A percentile compares a stretch with the other conserved stretches of the same genome.
Evolutionary conservation across 768 basidiomycete species (phyloP).

Genomic region (Russula virescens): DNA sequence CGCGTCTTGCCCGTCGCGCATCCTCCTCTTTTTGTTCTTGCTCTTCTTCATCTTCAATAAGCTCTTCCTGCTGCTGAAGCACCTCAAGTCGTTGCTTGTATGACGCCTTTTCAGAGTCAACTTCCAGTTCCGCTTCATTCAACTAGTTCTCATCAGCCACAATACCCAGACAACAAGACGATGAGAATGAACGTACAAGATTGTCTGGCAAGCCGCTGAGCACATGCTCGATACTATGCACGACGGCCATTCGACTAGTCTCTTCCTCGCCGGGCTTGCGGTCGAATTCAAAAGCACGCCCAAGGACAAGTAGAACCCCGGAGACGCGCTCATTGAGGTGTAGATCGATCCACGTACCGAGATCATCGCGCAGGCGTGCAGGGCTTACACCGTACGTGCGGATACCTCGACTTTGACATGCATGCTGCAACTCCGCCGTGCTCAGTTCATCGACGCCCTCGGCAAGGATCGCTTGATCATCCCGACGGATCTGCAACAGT

Average conservation of each 20-base stretch:
- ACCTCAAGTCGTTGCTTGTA: constrained; percentile 99
- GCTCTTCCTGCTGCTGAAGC: constrained; percentile 95
- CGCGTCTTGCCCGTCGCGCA: constrained; percentile 79
- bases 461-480: constrained; percentile 86
- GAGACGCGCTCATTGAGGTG: constrained; percentile 89
- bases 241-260: constrained; percentile 76
- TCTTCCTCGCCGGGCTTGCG: constrained; percentile 64
- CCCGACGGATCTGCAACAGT: constrained; percentile 75
- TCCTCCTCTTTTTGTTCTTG: constrained; percentile 95
- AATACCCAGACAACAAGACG: background rate
- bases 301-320: constrained; percentile 91
- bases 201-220: constrained; percentile 91
- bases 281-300: constrained; percentile 92
- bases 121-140: constrained; percentile 95
- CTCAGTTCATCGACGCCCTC: constrained; percentile 91
- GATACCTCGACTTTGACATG: constrained; percentile 92
- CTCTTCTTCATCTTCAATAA: constrained; percentile 98
- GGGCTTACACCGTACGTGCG: constrained; percentile 84
- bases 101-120: constrained; percentile 86
- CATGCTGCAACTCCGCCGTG: constrained; percentile 85
- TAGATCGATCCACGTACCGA: constrained; percentile 87
- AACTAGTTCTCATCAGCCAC: constrained; percentile 46
- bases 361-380: constrained; percentile 81
- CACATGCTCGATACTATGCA: constrained; percentile 81
- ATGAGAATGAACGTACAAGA: constrained; percentile 51